Percentiles rank a stretch among this genome's conserved stretches.
Evolutionary conservation across 352 stramenopile species (phyloP).

Genomic region (Nothophytophthora sp.): DNA sequence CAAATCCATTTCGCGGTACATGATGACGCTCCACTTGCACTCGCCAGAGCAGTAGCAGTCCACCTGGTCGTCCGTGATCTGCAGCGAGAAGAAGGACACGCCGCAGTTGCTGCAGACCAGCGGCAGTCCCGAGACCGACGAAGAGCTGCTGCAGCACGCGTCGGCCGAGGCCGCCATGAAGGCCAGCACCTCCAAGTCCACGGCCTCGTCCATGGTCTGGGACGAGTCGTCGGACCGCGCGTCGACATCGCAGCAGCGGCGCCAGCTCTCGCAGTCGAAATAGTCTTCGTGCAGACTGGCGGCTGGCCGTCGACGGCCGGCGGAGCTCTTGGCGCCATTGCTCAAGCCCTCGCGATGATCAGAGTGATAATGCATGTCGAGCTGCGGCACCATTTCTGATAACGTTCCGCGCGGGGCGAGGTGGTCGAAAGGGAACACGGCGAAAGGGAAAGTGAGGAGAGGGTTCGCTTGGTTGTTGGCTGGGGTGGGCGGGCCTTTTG

Average conservation of each 20-base stretch:
- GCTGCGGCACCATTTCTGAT: neutral
- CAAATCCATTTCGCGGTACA: slow-evolving; percentile 81
- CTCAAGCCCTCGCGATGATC: neutral
- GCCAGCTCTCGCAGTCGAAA: neutral
- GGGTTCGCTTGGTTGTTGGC: too few species aligned
- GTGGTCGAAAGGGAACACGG: slow-evolving; percentile 15
- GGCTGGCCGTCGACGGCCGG: neutral
- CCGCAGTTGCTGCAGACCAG: slow-evolving; percentile 84
- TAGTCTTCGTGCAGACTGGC: slow-evolving; percentile 10
- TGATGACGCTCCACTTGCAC: slow-evolving; percentile 90
- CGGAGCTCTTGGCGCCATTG: neutral
- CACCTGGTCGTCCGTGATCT: slow-evolving; percentile 59
- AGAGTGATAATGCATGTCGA: neutral
- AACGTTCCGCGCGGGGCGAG: neutral
- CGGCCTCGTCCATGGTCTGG: slow-evolving; percentile 30
- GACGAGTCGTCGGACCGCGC: slow-evolving; percentile 25
- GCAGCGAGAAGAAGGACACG: slow-evolving; percentile 81
- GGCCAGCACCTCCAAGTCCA: slow-evolving; percentile 48
- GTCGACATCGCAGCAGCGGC: slow-evolving; percentile 17
- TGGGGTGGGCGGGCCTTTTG: too few species aligned
- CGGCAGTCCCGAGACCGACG: slow-evolving; percentile 74
- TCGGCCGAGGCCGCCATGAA: slow-evolving; percentile 27
- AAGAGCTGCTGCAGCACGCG: slow-evolving; percentile 13
- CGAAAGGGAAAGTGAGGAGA: slow-evolving; percentile 34
- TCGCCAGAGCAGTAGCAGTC: slow-evolving; percentile 87